A percentile compares a stretch with the other conserved stretches of the same genome.
Evolutionary conservation across 495 filamentous ascomycete genomes (phyloP).

Genomic region (Penicillium robsamsonii): DNA sequence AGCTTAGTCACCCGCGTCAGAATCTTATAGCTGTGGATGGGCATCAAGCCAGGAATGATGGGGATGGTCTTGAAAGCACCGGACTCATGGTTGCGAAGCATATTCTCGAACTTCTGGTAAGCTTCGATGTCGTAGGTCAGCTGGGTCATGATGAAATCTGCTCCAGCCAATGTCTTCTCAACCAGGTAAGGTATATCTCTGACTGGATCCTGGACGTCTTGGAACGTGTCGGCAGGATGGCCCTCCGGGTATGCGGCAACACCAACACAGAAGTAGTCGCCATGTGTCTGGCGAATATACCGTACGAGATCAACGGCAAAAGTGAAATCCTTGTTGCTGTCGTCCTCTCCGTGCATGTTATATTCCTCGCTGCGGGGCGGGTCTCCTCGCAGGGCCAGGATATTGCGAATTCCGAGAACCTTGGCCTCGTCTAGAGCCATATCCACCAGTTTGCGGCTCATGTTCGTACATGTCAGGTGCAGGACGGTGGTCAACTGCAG

Average conservation of each 20-base stretch:
- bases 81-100: slow-evolving; percentile 76
- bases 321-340: slow-evolving; percentile 76
- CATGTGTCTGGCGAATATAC: slow-evolving; percentile 81
- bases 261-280: slow-evolving; percentile 95
- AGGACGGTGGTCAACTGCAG: slow-evolving; percentile 91
- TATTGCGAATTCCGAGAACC: slow-evolving; percentile 89
- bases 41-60: slow-evolving; percentile 95
- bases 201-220: slow-evolving; percentile 70
- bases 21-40: slow-evolving; percentile 95
- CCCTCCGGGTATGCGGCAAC: slow-evolving; percentile 95
- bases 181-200: slow-evolving; percentile 86
- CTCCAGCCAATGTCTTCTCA: slow-evolving; percentile 87
- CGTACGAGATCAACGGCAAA: slow-evolving; percentile 88
- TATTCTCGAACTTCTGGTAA: slow-evolving; percentile 74
- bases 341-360: slow-evolving; percentile 58
- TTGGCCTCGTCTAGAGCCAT: slow-evolving; percentile 89
- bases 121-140: slow-evolving; percentile 88
- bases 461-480: slow-evolving; percentile 97
- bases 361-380: slow-evolving; percentile 90
- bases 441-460: slow-evolving; percentile 83
- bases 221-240: slow-evolving; percentile 86
- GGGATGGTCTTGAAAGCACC: slow-evolving; percentile 83
- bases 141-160: slow-evolving; percentile 99
- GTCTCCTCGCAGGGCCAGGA: slow-evolving; percentile 91
- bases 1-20: slow-evolving; percentile 93